Percentiles rank a stretch among this genome's conserved stretches.
phyloP scores from a whole-genome alignment of 2,329 filamentous ascomycete genomes.

The Diaporthe sp. region DNA sequence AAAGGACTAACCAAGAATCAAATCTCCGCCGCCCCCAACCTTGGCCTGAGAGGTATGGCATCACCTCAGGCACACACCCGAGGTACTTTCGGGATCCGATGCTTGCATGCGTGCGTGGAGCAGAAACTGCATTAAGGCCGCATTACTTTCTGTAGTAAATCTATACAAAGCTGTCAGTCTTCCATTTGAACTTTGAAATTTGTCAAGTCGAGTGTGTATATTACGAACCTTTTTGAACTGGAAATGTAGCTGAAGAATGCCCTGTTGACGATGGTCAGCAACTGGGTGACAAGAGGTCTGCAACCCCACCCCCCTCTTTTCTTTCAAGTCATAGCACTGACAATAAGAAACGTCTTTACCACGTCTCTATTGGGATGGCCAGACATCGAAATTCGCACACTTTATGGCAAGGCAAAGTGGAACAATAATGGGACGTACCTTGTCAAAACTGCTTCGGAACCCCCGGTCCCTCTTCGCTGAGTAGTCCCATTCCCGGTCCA shows the following conservation, averaged over 20 bases:
- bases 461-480: constrained; percentile 94
- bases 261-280: constrained; percentile 63
- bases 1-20: constrained; percentile 1
- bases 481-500: constrained; percentile 99
- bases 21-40: constrained; percentile 3
- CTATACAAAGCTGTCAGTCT: constrained; percentile 51
- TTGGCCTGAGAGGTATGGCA: constrained; percentile 5
- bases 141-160: constrained; percentile 70
- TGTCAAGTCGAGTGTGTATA: constrained; percentile 29
- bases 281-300: constrained; percentile 23
- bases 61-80: constrained; percentile 3
- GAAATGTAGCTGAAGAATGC: constrained; percentile 96
- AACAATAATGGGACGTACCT: constrained; percentile 71
- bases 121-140: neutral
- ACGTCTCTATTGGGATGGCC: neutral
- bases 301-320: neutral
- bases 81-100: neutral
- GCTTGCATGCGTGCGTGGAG: neutral
- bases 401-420: neutral
- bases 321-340: neutral
- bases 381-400: constrained; percentile 4
- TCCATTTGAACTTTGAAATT: neutral
- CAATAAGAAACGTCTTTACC: neutral
- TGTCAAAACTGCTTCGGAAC: constrained; percentile 97
- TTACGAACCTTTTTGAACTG: constrained; percentile 93